Evolutionary conservation across 2,329 filamentous ascomycete genomes (phyloP), one percentile per base, ranked within the genome.

Genomic region (Exutisphaerella laricina): DNA sequence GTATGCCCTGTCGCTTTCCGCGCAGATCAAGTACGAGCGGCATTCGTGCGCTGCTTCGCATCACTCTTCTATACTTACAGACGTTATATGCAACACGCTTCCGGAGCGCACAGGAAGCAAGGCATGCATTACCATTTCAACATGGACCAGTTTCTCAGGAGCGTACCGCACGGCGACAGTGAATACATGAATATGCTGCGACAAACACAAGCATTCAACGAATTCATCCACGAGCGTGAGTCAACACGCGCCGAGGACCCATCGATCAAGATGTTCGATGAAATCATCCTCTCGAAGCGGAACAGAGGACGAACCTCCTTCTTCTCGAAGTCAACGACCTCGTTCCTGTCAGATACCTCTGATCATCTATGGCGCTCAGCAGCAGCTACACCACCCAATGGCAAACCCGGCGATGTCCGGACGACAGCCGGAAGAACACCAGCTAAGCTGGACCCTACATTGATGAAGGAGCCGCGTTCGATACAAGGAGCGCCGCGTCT

Each of bases 391-490:
- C 74, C 76, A 22, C 75, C 77, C 13, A 73, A 68, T 18, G 68
- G 73, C 20, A 70, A 70, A 38, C 71, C 77, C 14, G 70, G 70
- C 5, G 77, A 80, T 77, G 78, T 45, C 77, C 82, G 84, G 70
- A 39, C 46, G 3, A 45, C 49, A 7, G 79, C 41, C 79, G 79
- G 58, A 9, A 69, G 80, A 53, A 80, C 86, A 26, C 92, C 92
- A 4, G 80, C 86, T 5, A 89, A 86, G 59, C 75, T 98, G 7
- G 92, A 98, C 58, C 77, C 83, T 3, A 78, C 80, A 10, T 71
- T 96, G 34, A 95, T 97, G 88, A 87, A 88, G 63, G 89, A 96
- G 66, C 89, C 89, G 21, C 78, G 89, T 45, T 81, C 86, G 49
- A 90, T 95, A 28, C 88, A 94, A 63, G 89, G 89, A 25, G 81